Evolutionary conservation across 257 asterid species (phyloP).

Genomic region (Nicotiana attenuata): DNA sequence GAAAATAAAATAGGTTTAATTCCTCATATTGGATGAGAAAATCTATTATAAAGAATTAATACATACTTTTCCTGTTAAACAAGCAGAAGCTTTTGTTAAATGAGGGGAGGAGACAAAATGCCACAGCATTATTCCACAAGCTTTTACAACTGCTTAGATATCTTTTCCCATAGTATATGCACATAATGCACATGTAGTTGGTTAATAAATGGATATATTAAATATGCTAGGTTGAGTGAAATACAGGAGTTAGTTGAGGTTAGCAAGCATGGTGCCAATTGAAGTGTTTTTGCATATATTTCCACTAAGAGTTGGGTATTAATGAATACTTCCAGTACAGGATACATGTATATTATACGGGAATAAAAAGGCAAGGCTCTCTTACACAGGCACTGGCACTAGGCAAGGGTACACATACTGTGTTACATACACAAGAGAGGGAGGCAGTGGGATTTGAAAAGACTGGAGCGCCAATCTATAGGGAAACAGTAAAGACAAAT

Average conservation of each 20-base stretch:
- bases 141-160: background rate
- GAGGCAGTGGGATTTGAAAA: background rate
- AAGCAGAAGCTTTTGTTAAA: background rate
- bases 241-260: background rate
- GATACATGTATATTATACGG: background rate
- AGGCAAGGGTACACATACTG: background rate
- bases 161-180: background rate
- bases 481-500: background rate
- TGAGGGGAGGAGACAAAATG: background rate
- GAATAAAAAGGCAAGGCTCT: background rate
- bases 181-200: background rate
- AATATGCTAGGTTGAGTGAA: background rate
- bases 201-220: background rate
- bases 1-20: conserved; percentile 4
- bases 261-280: background rate
- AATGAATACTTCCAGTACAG: background rate
- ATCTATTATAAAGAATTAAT: background rate
- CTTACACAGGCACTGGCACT: background rate
- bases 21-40: background rate
- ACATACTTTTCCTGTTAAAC: background rate
- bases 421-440: background rate
- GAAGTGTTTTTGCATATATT: background rate
- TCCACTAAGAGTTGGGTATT: background rate
- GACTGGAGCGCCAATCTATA: background rate
- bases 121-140: background rate